Conservation (phyloP, 352 stramenopile genomes). For the Phytophthora megakarya region DNA sequence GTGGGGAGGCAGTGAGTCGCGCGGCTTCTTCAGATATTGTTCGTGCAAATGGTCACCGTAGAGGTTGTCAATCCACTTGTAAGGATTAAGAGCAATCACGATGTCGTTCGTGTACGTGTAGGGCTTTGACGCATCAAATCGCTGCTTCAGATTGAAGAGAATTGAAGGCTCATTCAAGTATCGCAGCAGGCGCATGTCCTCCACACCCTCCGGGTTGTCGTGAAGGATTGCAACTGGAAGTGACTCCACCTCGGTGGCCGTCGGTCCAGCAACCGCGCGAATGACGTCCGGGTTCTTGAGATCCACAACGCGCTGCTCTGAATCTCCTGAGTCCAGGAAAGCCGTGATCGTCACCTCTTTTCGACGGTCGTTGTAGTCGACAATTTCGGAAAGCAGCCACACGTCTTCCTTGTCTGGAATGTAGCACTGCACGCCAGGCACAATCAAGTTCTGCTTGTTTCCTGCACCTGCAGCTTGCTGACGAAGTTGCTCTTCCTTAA, state of each 20-base stretch:
- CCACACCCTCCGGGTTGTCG: slow-evolving; percentile 73
- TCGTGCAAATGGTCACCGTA: slow-evolving; percentile 90
- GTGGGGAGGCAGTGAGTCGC: slow-evolving; percentile 72
- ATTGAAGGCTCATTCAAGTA: slow-evolving; percentile 94
- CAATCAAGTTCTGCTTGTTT: slow-evolving; percentile 86
- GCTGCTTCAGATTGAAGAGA: slow-evolving; percentile 93
- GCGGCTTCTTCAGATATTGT: slow-evolving; percentile 77
- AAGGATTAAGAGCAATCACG: slow-evolving; percentile 98
- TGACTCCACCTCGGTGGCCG: slow-evolving; percentile 80
- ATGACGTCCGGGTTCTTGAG: slow-evolving; percentile 87
- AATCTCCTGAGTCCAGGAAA: slow-evolving; percentile 65
- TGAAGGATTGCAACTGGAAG: slow-evolving; percentile 84
- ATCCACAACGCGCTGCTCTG: slow-evolving; percentile 75
- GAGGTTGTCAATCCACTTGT: slow-evolving; percentile 93
- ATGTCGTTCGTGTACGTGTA: slow-evolving; percentile 99
- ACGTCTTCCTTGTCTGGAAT: slow-evolving; percentile 88
- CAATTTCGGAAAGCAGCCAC: slow-evolving; percentile 82
- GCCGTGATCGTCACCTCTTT: slow-evolving; percentile 84
- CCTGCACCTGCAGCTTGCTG: slow-evolving; percentile 61
- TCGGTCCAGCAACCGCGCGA: slow-evolving; percentile 74
- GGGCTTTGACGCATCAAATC: slow-evolving; percentile 90
- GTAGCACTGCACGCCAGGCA: slow-evolving; percentile 89
- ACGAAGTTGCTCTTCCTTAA: slow-evolving; percentile 83
- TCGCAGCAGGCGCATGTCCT: slow-evolving; percentile 87
- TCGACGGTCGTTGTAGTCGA: slow-evolving; percentile 82